Base-by-base conservation (phyloP, 2,329 filamentous ascomycete genomes). In the Tolypocladium tropicale region DNA sequence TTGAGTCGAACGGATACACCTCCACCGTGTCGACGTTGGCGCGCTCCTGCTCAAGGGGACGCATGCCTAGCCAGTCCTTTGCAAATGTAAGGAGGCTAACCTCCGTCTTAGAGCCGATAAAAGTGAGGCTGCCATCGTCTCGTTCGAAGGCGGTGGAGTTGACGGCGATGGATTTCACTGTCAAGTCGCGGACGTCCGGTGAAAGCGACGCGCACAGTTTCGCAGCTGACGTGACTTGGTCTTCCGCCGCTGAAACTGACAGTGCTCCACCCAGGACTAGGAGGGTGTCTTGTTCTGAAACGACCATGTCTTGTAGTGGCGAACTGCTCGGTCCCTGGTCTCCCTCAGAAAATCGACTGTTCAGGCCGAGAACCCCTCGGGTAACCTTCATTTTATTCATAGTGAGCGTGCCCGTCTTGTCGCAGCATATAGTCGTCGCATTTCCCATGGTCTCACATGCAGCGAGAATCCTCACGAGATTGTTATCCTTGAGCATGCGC, bases 391-490 rank as follows among this genome's bases (percentile, higher is more conserved):
- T 41, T 30, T 33, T 37, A 36, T 48, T 46, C n/a, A 18, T 21
- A 55, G 41, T 55, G 59, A 72, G 59, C 23, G 70, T 72, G 21
- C 70, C 70, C 2, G 70, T 72, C 60, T 72, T 72, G 55, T 90
- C 89, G 2, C 88, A 91, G 71, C 89, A 93, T 52, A 92, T 85
- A 0, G 86, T 88, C 1, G 83, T 85, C 3, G 82, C 83, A 62
- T 88, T 88, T 3, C 85, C 85, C 85, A 88, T 88, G 6, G 84
- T 86, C 66, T 88, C 85, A 67, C 85, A 88, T 58, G 85, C 85
- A 56, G 83, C 79, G 18, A 88, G 76, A 50, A 86, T 76, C 58
- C 84, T 81, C 18, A 88, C 85, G 48, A 88, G 70, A 60, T 88
- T 88, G 72, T 87, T 86, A 67, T 88, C 85, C 63, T 84, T 85